Evolutionary conservation across 208 protist genomes (phyloP).

Genomic region (Willaertia magna): DNA sequence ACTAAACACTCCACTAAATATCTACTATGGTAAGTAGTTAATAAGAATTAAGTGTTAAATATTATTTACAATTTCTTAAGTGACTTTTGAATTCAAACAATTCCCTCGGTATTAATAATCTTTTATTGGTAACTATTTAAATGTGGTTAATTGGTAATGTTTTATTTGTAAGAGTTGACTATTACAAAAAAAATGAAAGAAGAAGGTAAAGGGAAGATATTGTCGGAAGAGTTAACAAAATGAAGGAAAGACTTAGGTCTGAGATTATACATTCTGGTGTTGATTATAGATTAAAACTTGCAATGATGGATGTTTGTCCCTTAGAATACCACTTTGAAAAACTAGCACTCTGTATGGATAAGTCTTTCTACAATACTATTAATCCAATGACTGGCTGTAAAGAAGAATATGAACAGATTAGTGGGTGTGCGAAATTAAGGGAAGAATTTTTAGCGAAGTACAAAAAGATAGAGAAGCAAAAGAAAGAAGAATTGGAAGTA

Average conservation of each 20-base stretch:
- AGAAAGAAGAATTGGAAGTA: neutral
- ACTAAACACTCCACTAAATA: no score
- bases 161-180: no score
- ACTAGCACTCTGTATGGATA: neutral
- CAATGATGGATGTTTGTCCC: neutral
- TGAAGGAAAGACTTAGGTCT: neutral
- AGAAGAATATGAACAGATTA: neutral
- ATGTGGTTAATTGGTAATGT: no score
- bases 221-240: no score
- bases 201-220: no score
- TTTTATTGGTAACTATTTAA: no score
- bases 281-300: neutral
- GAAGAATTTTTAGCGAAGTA: neutral
- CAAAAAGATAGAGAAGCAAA: neutral
- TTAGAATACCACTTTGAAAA: neutral
- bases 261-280: neutral
- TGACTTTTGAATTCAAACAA: no score
- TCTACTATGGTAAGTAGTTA: no score
- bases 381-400: neutral
- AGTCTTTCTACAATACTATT: neutral
- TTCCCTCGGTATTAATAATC: no score
- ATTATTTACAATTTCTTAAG: no score
- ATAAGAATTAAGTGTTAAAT: no score
- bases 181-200: no score
- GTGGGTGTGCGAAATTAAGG: neutral